A percentile compares a stretch with the other conserved stretches of the same genome.
phyloP scores from a whole-genome alignment of 306 rosid genomes.

The Pyrus betulifolia region DNA sequence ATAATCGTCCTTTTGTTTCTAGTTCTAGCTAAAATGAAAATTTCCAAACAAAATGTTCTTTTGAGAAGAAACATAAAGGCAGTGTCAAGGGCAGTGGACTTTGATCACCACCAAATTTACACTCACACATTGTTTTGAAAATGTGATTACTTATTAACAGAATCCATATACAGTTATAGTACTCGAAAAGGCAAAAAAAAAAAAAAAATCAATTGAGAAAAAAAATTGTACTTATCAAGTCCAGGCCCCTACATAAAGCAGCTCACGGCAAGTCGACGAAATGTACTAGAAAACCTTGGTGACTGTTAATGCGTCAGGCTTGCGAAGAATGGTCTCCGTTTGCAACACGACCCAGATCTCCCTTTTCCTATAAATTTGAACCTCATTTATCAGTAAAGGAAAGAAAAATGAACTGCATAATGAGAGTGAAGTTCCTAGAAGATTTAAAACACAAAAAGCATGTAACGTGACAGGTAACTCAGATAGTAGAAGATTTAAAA shows the following conservation, averaged over 20 bases:
- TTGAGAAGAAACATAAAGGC: not conserved
- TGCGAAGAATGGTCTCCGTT: constrained; percentile 70
- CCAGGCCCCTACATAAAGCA: not conserved
- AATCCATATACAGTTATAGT: not conserved
- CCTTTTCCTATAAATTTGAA: constrained; percentile 43
- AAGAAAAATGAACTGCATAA: not conserved
- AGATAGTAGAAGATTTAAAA: not conserved
- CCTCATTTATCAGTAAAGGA: not conserved
- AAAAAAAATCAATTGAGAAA: not conserved
- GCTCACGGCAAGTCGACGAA: constrained; percentile 34
- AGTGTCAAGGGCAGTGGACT: not conserved
- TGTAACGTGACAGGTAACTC: not conserved
- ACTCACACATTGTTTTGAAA: not conserved
- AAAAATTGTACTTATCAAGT: not conserved
- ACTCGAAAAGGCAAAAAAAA: not conserved
- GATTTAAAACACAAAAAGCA: not conserved
- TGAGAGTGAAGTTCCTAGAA: not conserved
- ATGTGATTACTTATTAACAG: not conserved
- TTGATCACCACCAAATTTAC: not conserved
- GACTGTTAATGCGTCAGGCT: constrained; percentile 70
- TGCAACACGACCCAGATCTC: constrained; percentile 89
- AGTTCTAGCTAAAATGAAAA: not conserved
- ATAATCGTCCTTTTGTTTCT: not conserved
- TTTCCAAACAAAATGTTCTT: not conserved
- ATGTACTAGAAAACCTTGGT: constrained; percentile 69